Percentiles rank a stretch among this genome's conserved stretches.
Evolutionary conservation across 345 rosid species (phyloP).

Genomic region (Eucalyptus paniculata): DNA sequence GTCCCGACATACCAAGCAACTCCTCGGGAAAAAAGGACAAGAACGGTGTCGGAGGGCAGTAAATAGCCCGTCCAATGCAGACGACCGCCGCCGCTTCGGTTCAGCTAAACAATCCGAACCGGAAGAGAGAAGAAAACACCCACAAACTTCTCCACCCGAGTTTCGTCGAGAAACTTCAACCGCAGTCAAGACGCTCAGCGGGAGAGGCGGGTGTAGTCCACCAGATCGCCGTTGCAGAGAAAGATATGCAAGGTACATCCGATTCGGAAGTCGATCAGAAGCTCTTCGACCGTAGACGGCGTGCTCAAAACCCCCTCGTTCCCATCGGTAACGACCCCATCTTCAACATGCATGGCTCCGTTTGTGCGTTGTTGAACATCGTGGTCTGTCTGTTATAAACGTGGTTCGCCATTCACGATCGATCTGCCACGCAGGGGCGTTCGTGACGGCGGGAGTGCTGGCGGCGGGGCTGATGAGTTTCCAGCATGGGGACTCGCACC

Average conservation of each 20-base stretch:
- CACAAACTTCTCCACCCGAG: neutral
- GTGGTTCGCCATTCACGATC: neutral
- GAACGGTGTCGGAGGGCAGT: neutral
- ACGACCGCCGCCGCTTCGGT: neutral
- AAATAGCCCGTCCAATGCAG: neutral
- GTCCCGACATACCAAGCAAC: neutral
- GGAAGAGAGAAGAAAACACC: neutral
- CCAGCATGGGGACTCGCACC: conserved; percentile 15
- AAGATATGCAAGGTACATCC: neutral
- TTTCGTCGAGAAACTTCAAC: neutral
- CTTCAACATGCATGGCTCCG: neutral
- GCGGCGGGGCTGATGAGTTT: conserved; percentile 1
- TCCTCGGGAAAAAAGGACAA: neutral
- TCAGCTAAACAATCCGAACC: neutral
- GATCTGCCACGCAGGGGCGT: neutral
- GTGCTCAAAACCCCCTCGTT: neutral
- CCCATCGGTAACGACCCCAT: neutral
- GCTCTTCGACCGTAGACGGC: neutral
- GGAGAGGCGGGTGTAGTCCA: neutral
- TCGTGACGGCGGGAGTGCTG: neutral
- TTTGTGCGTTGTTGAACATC: neutral
- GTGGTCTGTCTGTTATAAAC: neutral
- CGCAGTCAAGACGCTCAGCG: neutral
- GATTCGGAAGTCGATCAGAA: neutral
- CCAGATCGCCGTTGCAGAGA: neutral